These are phyloP conservation scores for Endogone sp. DNA, from an alignment of 192 early-diverging fungal genomes.

Conservation along the genomic window DNA sequence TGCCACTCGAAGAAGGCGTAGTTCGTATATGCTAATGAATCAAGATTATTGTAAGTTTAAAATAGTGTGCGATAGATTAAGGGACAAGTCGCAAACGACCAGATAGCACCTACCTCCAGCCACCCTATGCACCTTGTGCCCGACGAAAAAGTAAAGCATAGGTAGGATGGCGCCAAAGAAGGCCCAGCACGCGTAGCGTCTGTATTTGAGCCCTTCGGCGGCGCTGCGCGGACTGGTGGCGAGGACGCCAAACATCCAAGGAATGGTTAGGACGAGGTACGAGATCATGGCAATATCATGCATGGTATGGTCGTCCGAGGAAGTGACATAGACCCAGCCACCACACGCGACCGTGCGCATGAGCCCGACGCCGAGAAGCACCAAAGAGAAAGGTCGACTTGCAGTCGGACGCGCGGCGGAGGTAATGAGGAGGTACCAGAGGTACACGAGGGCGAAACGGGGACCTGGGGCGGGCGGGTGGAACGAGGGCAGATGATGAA, in stretches of 20 bases:
- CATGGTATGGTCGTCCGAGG: constrained; percentile 71
- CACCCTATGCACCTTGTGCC: constrained; percentile 71
- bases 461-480: constrained; percentile 25
- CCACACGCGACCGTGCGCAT: constrained; percentile 74
- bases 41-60: constrained; percentile 1
- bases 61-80: background rate
- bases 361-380: constrained; percentile 40
- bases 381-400: constrained; percentile 23
- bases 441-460: constrained; percentile 43
- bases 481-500: background rate
- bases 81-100: background rate
- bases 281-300: constrained; percentile 81
- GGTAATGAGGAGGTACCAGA: constrained; percentile 42
- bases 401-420: constrained; percentile 11
- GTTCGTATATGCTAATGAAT: constrained; percentile 63
- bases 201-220: constrained; percentile 45
- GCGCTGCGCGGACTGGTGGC: constrained; percentile 33
- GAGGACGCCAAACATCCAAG: constrained; percentile 65
- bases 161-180: constrained; percentile 73
- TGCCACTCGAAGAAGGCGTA: constrained; percentile 87
- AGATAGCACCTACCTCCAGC: constrained; percentile 48
- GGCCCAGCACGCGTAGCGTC: constrained; percentile 46
- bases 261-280: constrained; percentile 73
- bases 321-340: constrained; percentile 83
- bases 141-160: constrained; percentile 75